A percentile compares a stretch with the other conserved stretches of the same genome.
Evolutionary conservation across 208 protist genomes (phyloP).

Genomic region (Leishmania arabica): DNA sequence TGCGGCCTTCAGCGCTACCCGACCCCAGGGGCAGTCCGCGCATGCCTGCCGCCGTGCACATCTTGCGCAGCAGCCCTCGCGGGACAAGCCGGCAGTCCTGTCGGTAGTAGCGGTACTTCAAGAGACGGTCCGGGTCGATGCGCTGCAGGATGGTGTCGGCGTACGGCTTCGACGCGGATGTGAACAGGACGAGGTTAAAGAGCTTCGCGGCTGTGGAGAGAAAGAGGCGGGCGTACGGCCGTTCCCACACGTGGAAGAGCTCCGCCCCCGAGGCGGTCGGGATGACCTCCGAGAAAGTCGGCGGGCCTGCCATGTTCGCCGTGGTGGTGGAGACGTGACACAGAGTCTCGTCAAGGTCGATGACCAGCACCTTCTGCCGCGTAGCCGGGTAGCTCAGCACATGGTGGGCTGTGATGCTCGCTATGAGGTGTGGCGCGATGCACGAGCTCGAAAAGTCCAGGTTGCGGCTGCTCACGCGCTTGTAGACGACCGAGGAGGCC

Average conservation of each 20-base stretch:
- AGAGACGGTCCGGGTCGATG: slow-evolving; percentile 73
- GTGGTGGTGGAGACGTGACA: slow-evolving; percentile 81
- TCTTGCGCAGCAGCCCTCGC: slow-evolving; percentile 45
- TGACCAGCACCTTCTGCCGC: slow-evolving; percentile 88
- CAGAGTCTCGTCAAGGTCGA: slow-evolving; percentile 92
- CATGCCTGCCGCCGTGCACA: slow-evolving; percentile 29
- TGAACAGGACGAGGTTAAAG: slow-evolving; percentile 89
- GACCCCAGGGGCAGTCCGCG: neutral
- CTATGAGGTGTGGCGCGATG: slow-evolving; percentile 56
- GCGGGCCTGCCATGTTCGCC: slow-evolving; percentile 57
- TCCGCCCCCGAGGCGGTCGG: slow-evolving; percentile 79
- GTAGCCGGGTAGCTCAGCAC: slow-evolving; percentile 88
- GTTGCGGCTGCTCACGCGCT: slow-evolving; percentile 64
- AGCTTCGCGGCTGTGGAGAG: slow-evolving; percentile 70
- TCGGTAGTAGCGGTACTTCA: slow-evolving; percentile 76
- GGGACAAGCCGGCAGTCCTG: slow-evolving; percentile 74
- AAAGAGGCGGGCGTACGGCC: slow-evolving; percentile 75
- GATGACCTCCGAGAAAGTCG: slow-evolving; percentile 89
- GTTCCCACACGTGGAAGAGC: slow-evolving; percentile 88
- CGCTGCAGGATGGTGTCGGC: slow-evolving; percentile 87
- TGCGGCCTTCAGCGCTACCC: neutral
- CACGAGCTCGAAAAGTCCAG: slow-evolving; percentile 52
- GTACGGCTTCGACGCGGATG: slow-evolving; percentile 86
- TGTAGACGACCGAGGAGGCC: slow-evolving; percentile 66
- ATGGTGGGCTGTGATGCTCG: slow-evolving; percentile 81